phyloP scores from a whole-genome alignment of 345 rosid genomes.

The Salix dunnii region DNA sequence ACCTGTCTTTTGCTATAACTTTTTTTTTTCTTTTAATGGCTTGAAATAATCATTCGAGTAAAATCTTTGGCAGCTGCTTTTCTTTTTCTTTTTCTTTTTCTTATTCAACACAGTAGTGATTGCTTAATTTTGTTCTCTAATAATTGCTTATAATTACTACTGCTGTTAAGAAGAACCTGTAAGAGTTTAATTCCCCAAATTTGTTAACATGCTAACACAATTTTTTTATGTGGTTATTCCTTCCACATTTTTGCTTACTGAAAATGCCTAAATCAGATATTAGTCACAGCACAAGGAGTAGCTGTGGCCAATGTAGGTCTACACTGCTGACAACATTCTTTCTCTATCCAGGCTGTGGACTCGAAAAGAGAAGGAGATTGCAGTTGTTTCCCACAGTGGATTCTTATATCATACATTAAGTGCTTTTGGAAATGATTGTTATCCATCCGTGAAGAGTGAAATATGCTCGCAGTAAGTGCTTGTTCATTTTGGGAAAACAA shows the following conservation, averaged over 20 bases:
- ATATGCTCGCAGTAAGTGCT: constrained; percentile 53
- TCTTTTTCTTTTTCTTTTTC: not conserved
- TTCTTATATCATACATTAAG: constrained; percentile 54
- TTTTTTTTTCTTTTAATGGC: not conserved
- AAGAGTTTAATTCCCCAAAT: not conserved
- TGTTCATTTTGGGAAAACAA: constrained; percentile 1
- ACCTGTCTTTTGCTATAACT: not conserved
- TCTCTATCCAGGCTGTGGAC: constrained; percentile 58
- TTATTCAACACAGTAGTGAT: not conserved
- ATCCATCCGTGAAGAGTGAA: constrained; percentile 47
- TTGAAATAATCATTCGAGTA: not conserved
- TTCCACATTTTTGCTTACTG: not conserved
- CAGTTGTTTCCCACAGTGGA: constrained; percentile 69
- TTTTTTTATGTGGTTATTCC: no score
- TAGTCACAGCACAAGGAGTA: not conserved
- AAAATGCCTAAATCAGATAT: not conserved
- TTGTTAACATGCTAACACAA: not conserved
- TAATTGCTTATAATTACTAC: not conserved
- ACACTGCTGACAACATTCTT: not conserved
- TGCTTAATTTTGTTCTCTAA: not conserved
- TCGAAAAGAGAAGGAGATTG: constrained; percentile 71
- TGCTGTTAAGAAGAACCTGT: not conserved
- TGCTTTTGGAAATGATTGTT: constrained; percentile 53
- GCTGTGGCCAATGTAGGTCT: not conserved
- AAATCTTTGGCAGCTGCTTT: not conserved